A percentile compares a stretch with the other conserved stretches of the same genome.
Conservation (phyloP, 1,139 yeast genomes). For the Eremothecium coryli region DNA sequence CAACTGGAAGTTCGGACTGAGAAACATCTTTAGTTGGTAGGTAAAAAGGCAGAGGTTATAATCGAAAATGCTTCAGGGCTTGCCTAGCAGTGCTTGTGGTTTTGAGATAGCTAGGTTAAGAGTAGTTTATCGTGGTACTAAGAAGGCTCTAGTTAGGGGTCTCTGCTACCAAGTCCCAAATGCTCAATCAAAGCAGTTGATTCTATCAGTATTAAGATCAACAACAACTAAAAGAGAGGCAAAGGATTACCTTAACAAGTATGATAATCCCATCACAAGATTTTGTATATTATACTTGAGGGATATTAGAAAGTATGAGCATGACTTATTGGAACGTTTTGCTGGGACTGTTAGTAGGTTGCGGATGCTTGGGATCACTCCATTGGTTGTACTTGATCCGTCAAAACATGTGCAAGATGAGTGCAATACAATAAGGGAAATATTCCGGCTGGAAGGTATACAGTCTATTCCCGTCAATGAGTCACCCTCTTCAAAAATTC, state of each 20-base stretch:
- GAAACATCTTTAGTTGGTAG: too few species aligned
- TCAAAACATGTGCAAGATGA: slow-evolving; percentile 10
- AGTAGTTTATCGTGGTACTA: too few species aligned
- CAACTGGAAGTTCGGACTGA: too few species aligned
- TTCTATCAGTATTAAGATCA: slow-evolving; percentile 59
- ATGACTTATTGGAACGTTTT: slow-evolving; percentile 12
- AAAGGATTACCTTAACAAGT: slow-evolving; percentile 52
- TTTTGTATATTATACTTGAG: slow-evolving; percentile 26
- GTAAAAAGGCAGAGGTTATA: too few species aligned
- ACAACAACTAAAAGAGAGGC: slow-evolving; percentile 77
- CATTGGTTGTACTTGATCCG: slow-evolving; percentile 26
- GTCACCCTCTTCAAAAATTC: slow-evolving; percentile 5
- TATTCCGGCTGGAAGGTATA: slow-evolving; percentile 16
- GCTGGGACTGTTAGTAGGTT: slow-evolving; percentile 20
- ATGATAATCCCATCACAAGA: slow-evolving; percentile 27
- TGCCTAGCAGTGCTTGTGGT: too few species aligned
- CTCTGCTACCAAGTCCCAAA: slow-evolving; percentile 23
- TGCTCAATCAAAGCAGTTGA: slow-evolving; percentile 38
- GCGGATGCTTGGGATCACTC: slow-evolving; percentile 24
- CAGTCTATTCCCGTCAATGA: slow-evolving; percentile 15
- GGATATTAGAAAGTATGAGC: slow-evolving; percentile 13
- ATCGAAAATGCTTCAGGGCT: too few species aligned
- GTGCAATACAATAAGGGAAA: slow-evolving; percentile 16
- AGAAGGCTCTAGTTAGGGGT: too few species aligned
- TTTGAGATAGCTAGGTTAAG: too few species aligned